These are phyloP conservation scores for Euphorbia celastroides DNA, from an alignment of 441 rosid genomes.

Conservation along the genomic window DNA sequence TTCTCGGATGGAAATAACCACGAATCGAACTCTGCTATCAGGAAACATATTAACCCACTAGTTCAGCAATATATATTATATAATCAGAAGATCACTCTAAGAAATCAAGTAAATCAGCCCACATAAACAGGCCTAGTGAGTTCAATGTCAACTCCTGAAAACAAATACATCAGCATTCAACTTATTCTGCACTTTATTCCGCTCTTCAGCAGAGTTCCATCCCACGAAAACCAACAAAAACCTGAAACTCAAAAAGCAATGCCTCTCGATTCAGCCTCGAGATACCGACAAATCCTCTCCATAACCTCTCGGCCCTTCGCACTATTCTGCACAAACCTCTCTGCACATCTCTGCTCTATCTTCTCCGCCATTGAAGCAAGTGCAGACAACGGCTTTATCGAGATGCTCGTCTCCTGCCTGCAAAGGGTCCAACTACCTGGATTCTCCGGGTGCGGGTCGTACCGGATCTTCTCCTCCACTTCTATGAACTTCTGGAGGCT, in stretches of 20 bases:
- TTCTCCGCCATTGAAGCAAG: constrained; percentile 96
- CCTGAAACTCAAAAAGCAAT: constrained; percentile 33
- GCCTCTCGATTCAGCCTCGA: constrained; percentile 78
- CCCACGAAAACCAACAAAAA: too few relatives aligned
- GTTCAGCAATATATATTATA: too few relatives aligned
- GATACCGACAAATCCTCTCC: constrained; percentile 96
- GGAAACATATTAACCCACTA: too few relatives aligned
- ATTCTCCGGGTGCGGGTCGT: constrained; percentile 86
- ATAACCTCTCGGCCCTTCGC: constrained; percentile 86
- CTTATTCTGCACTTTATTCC: neutral
- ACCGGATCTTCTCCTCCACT: constrained; percentile 81
- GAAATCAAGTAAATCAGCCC: neutral
- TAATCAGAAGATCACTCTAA: too few relatives aligned
- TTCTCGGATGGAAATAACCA: too few relatives aligned
- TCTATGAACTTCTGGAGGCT: constrained; percentile 88
- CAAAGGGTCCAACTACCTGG: constrained; percentile 78
- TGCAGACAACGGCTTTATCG: constrained; percentile 80
- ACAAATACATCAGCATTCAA: neutral
- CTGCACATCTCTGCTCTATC: constrained; percentile 84
- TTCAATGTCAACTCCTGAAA: neutral
- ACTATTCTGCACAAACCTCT: constrained; percentile 88
- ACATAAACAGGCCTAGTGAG: neutral
- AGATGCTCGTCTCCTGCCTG: constrained; percentile 81
- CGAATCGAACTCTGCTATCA: too few relatives aligned
- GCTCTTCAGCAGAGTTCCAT: constrained; percentile 10